Conservation (phyloP, 2,329 filamentous ascomycete genomes). For the Ustulina deusta region DNA sequence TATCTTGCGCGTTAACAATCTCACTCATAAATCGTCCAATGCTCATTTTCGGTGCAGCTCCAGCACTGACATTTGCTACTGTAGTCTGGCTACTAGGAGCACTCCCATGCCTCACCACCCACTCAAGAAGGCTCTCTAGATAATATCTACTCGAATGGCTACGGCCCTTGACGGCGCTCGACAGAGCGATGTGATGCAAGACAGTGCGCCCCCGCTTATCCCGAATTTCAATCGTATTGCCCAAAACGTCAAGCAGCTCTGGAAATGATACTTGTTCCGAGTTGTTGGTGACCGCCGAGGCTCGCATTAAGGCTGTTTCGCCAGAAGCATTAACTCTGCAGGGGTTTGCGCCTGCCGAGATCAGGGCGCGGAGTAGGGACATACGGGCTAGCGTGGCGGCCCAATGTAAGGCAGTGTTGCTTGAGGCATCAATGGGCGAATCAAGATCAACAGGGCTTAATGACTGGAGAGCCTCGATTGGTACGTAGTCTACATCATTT, state of each 20-base stretch:
- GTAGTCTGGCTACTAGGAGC: constrained; percentile 65
- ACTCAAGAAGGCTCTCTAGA: constrained; percentile 92
- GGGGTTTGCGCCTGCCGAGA: constrained; percentile 86
- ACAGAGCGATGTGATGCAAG: constrained; percentile 94
- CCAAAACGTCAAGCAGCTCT: constrained; percentile 87
- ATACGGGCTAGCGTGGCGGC: constrained; percentile 92
- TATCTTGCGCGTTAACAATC: constrained; percentile 95
- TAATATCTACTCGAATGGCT: constrained; percentile 95
- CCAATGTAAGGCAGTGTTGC: constrained; percentile 95
- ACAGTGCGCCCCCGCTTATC: constrained; percentile 93
- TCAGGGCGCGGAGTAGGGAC: constrained; percentile 81
- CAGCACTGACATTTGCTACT: constrained; percentile 48
- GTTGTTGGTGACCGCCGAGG: constrained; percentile 93
- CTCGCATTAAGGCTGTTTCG: constrained; percentile 92
- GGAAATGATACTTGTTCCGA: constrained; percentile 92
- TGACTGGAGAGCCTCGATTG: constrained; percentile 80
- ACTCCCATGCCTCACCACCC: constrained; percentile 88
- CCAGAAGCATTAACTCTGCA: constrained; percentile 89
- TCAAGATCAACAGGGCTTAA: constrained; percentile 86
- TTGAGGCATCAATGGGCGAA: constrained; percentile 88
- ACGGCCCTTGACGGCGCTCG: constrained; percentile 93
- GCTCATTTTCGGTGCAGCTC: constrained; percentile 75
- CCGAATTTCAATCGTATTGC: constrained; percentile 88
- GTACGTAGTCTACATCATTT: constrained; percentile 73
- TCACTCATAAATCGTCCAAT: constrained; percentile 95